Percentiles rank a stretch among this genome's conserved stretches.
These are phyloP conservation scores for Filobasidium uniguttulatum DNA, from an alignment of 1,284 basidiomycete genomes.

Conservation along the genomic window DNA sequence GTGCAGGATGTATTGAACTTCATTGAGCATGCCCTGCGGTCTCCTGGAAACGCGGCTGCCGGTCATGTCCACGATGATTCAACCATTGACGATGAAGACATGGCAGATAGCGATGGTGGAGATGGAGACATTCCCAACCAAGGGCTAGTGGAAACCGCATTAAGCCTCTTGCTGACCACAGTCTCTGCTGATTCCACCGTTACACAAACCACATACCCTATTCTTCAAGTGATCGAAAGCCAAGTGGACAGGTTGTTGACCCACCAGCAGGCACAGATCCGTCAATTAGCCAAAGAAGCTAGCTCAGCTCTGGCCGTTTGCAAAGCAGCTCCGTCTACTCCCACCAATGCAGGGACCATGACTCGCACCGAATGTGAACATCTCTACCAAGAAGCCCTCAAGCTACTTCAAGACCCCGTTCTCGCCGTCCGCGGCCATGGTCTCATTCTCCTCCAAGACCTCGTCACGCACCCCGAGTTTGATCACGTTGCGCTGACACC, in stretches of 20 bases:
- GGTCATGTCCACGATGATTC: neutral
- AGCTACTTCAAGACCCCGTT: constrained; percentile 76
- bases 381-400: constrained; percentile 72
- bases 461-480: constrained; percentile 43
- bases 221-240: constrained; percentile 56
- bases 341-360: constrained; percentile 16
- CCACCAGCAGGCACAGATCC: constrained; percentile 41
- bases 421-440: constrained; percentile 94
- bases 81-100: constrained; percentile 14
- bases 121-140: constrained; percentile 21
- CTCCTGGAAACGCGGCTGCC: constrained; percentile 15
- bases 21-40: constrained; percentile 52
- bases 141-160: constrained; percentile 52
- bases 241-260: constrained; percentile 48
- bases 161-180: constrained; percentile 62
- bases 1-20: constrained; percentile 62
- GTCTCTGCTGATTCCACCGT: constrained; percentile 52
- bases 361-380: constrained; percentile 18
- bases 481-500: constrained; percentile 53
- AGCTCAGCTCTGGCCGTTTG: constrained; percentile 66
- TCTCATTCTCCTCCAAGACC: constrained; percentile 61
- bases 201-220: constrained; percentile 47
- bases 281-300: constrained; percentile 57
- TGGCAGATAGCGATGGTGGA: constrained; percentile 12
- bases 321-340: constrained; percentile 36